phyloP scores from a whole-genome alignment of 2,329 filamentous ascomycete genomes.

The Pestalotiopsis sp. region DNA sequence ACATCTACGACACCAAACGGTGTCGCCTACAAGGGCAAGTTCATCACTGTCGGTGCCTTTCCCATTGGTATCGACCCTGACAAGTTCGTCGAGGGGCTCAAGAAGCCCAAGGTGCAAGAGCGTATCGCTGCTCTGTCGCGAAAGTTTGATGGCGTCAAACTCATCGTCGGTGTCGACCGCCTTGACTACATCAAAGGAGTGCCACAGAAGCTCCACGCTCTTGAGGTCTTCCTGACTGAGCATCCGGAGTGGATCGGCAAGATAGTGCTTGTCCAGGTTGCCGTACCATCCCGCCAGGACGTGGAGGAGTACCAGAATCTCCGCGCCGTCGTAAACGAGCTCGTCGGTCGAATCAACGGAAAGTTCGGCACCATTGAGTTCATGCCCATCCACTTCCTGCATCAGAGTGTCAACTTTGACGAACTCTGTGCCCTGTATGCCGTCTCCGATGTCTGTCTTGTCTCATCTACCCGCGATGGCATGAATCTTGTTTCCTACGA shows the following conservation, averaged over 20 bases:
- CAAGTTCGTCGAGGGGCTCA: constrained; percentile 87
- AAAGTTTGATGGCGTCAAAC: constrained; percentile 94
- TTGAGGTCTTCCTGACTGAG: constrained; percentile 95
- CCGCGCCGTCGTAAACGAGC: constrained; percentile 91
- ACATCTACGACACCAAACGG: constrained; percentile 87
- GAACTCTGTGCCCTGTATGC: constrained; percentile 93
- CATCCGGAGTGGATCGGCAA: constrained; percentile 98
- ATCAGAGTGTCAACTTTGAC: constrained; percentile 93
- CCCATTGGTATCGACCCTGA: constrained; percentile 98
- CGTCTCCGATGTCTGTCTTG: constrained; percentile 88
- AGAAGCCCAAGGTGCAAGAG: constrained; percentile 83
- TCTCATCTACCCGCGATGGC: constrained; percentile 93
- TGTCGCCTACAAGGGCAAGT: constrained; percentile 85
- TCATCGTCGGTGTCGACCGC: constrained; percentile 95
- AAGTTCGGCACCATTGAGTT: constrained; percentile 97
- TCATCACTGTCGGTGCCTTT: constrained; percentile 91
- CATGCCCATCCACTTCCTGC: constrained; percentile 98
- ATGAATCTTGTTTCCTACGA: constrained; percentile 99
- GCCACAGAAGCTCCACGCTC: constrained; percentile 92
- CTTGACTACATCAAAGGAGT: constrained; percentile 99
- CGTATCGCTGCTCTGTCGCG: constrained; percentile 82
- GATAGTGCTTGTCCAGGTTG: constrained; percentile 93
- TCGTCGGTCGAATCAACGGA: constrained; percentile 95
- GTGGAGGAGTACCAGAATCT: constrained; percentile 98
- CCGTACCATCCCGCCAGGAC: constrained; percentile 90